These are phyloP conservation scores for Leucocoprinus sp. DNA, from an alignment of 768 basidiomycete species.

Conservation along the genomic window DNA sequence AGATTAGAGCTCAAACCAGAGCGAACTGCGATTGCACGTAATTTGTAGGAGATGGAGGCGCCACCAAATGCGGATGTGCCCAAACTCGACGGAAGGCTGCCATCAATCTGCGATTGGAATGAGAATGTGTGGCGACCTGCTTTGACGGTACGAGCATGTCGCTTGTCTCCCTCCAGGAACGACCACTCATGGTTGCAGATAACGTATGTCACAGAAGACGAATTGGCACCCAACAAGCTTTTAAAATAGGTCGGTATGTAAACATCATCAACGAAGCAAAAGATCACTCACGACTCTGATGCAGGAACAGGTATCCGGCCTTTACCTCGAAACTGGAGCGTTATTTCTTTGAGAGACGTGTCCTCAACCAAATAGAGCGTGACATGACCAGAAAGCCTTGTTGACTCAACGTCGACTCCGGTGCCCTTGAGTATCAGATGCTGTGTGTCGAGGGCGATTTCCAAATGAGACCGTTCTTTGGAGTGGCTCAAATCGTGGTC, in stretches of 20 bases:
- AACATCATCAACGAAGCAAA: constrained; percentile 7
- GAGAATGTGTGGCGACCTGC: constrained; percentile 93
- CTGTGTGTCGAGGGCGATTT: constrained; percentile 70
- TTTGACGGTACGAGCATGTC: constrained; percentile 81
- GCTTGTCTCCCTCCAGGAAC: constrained; percentile 79
- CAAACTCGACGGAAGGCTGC: constrained; percentile 75
- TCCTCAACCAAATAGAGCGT: constrained; percentile 73
- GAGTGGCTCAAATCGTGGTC: not conserved
- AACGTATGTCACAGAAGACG: constrained; percentile 44
- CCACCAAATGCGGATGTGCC: constrained; percentile 45
- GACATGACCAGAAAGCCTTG: constrained; percentile 73
- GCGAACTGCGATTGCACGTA: constrained; percentile 77
- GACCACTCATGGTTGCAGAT: constrained; percentile 87
- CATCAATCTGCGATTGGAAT: constrained; percentile 81
- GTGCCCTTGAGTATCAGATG: constrained; percentile 67
- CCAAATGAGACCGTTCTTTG: constrained; percentile 40
- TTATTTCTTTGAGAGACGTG: constrained; percentile 79
- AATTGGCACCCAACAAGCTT: constrained; percentile 33
- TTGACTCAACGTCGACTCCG: constrained; percentile 78
- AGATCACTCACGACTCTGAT: constrained; percentile 46
- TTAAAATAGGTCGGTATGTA: constrained; percentile 10
- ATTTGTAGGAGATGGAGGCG: constrained; percentile 77
- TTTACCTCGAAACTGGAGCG: constrained; percentile 78
- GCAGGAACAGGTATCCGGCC: constrained; percentile 56
- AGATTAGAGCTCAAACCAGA: constrained; percentile 55